Base-by-base conservation (phyloP, 2,329 filamentous ascomycete genomes). In the Alternaria gaisen region DNA sequence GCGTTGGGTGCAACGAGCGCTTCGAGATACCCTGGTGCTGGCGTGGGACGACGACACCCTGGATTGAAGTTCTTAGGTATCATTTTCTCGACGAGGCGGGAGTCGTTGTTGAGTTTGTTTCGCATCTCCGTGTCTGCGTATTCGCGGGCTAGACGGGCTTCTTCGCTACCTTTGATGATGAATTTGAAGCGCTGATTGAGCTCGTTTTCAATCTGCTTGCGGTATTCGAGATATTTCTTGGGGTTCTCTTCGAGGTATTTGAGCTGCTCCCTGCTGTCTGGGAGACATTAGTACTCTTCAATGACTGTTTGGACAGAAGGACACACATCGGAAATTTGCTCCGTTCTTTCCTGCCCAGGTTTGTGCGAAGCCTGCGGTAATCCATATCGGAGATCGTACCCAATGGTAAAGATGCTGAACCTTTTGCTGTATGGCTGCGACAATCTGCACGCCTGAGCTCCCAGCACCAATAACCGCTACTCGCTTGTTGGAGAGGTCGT, bases 151-250 rank as follows among this genome's bases (percentile, higher is more conserved):
- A 77, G 72, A 53, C 73, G 72, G 2, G 82, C 81, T 73, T 83
- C 82, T 52, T 78, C 58, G 7, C 78, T 81, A n/a, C 81, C 82
- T 67, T 83, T 84, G 64, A 83, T 75, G 67, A 85, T 85, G 72
- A 86, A 82, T 46, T 83, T 83, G 77, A 86, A 87, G 6, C 83
- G 78, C 46, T 81, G 80, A 60, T 85, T 86, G 16, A 87, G 76
- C 61, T 83, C 82, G 60, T 80, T 80, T 60, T 84, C 82, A 56
- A 84, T 79, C 55, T 80, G 77, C 67, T 82, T 83, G 60, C 81
- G 79, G 63, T 83, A 83, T 61, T 82, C 80, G 30, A 82, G 75
- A 53, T 83, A 83, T 41, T 80, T 80, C 38, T 78, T 71, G 0
- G 82, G 80, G 52, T 83, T 78, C 3, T 80, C 64, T 50, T 74